phyloP scores from a whole-genome alignment of 164 flowering plant species.

The Aristolochia californica region DNA sequence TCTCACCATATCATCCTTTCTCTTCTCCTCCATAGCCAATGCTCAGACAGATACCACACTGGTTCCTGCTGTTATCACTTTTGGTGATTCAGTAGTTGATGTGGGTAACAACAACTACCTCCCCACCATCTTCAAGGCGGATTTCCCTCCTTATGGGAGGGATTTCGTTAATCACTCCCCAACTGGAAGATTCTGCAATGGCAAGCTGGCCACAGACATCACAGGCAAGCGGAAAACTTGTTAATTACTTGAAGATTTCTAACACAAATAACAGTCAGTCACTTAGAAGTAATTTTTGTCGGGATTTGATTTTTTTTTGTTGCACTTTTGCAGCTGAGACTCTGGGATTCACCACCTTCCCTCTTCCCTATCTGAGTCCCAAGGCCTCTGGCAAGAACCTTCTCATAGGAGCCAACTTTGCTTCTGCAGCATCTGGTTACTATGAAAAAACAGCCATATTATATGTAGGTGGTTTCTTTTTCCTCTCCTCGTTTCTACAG shows the following conservation, averaged over 20 bases:
- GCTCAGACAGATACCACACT: slow-evolving; percentile 27
- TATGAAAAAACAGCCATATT: slow-evolving; percentile 58
- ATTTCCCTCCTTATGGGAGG: slow-evolving; percentile 88
- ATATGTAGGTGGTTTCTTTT: slow-evolving; percentile 33
- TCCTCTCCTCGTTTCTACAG: neutral
- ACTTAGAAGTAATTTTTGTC: too few species aligned
- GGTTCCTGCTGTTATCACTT: slow-evolving; percentile 75
- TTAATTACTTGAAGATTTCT: neutral
- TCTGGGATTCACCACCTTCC: slow-evolving; percentile 63
- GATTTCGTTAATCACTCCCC: slow-evolving; percentile 54
- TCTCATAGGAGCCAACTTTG: slow-evolving; percentile 84
- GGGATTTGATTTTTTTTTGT: neutral
- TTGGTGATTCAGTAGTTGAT: slow-evolving; percentile 87
- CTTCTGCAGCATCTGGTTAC: slow-evolving; percentile 91
- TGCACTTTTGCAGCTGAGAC: slow-evolving; percentile 57
- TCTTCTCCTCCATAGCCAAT: slow-evolving; percentile 1
- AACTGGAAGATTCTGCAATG: slow-evolving; percentile 96
- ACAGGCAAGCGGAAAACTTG: slow-evolving; percentile 42
- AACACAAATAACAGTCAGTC: too few species aligned
- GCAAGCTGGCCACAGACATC: slow-evolving; percentile 86
- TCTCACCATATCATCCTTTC: neutral
- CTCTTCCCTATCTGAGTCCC: slow-evolving; percentile 86
- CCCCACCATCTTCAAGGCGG: slow-evolving; percentile 63
- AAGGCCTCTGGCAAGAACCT: slow-evolving; percentile 85
- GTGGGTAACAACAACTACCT: slow-evolving; percentile 88